Base-by-base conservation (phyloP, 164 flowering plant species). In the Taxillus chinensis region DNA sequence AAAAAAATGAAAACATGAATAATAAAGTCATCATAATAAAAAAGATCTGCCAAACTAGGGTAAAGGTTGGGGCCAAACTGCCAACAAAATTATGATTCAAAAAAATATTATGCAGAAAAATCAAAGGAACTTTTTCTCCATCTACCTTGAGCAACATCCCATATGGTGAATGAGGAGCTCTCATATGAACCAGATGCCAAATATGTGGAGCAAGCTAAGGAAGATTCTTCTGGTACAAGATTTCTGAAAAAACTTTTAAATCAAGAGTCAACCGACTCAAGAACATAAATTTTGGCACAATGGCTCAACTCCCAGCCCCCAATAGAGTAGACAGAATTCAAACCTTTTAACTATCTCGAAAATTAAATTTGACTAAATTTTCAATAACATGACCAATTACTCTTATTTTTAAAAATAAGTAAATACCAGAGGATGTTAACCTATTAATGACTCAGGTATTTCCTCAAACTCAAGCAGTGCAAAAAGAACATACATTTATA, bases 111-210 rank as follows among this genome's bases (percentile, higher is more conserved):
- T 6, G 46, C 46, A 43, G 10, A 43, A 50, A 16, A 45, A 10
- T 39, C 5, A 55, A 8, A 45, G 11, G 41, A 3, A n/a, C 45
- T 48, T 9, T 39, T 41, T 55, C 16, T 38, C 60, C 3, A 27
- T 12, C 10, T 88, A 91, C 99, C 99, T 87, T 80, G 89, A 72
- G 97, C 83, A 74, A 86, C 93, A 80, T 95, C 99, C 97, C 99
- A 95, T 62, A 95, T 77, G 63, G 87, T 90, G 79, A 95, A 91
- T 52, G 97, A 84, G 8, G 96, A 86, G 70, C 89, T 87, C 71
- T 87, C 92, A 73, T 68, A 77, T 54, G 99, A 89, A n/a, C 87
- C 96, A 60, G 96, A 87, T 55, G 96, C 97, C 79, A 95, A 76
- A 81, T 80, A 89, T 75, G 93, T 95, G 63, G 65, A 63, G 45